Conservation (phyloP, 495 filamentous ascomycete species). For the Aspergillus indologenus region DNA sequence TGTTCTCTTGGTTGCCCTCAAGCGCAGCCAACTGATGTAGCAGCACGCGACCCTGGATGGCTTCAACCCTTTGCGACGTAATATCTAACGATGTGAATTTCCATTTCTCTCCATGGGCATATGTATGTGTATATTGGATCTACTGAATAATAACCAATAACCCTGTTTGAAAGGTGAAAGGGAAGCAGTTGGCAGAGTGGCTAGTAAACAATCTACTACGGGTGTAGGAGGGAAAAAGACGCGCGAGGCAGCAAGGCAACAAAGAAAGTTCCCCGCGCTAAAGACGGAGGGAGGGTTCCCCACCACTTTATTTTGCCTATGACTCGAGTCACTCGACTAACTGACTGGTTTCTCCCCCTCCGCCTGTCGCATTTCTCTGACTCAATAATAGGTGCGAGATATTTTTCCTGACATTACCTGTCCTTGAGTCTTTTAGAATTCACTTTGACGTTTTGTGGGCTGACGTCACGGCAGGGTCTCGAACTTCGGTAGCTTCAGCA, state of each 20-base stretch:
- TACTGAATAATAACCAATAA: not conserved
- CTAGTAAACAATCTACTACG: no score
- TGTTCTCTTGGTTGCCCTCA: not conserved
- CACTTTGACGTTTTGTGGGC: not conserved
- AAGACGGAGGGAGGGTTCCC: not conserved
- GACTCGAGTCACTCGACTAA: no score
- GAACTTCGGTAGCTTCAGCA: not conserved
- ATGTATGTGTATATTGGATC: constrained; percentile 4
- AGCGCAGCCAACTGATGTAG: not conserved
- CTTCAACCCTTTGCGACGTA: not conserved
- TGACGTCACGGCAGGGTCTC: constrained; percentile 5
- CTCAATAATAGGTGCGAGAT: not conserved
- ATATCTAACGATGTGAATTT: constrained; percentile 4
- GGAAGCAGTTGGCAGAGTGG: no score
- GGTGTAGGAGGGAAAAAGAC: no score
- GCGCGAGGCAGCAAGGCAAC: not conserved
- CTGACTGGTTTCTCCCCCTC: not conserved
- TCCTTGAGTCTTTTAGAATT: not conserved
- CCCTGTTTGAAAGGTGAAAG: not conserved
- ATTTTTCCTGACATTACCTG: not conserved
- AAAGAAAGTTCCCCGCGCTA: not conserved
- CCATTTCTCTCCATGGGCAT: not conserved
- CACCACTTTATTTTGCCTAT: not conserved
- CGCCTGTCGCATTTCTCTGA: not conserved
- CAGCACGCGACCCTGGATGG: not conserved